Evolutionary conservation across 371 early-diverging fungal species (phyloP).

Genomic region (Syncephalastrum sp.): DNA sequence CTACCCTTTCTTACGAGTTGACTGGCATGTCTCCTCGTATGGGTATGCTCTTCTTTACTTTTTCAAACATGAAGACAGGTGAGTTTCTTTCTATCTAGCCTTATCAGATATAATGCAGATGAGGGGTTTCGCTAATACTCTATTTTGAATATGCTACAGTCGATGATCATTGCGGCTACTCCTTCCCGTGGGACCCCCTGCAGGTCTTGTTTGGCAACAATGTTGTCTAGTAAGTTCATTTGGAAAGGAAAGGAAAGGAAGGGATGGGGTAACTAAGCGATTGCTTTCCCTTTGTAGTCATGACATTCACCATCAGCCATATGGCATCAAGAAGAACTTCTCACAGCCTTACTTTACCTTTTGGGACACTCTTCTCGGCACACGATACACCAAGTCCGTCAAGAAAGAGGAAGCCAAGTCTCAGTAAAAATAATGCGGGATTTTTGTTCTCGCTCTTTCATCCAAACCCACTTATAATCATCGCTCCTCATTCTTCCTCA

Average conservation of each 20-base stretch:
- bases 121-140: background rate
- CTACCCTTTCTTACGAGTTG: constrained; percentile 61
- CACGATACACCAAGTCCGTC: constrained; percentile 11
- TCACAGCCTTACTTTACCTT: constrained; percentile 76
- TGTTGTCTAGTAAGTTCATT: constrained; percentile 60
- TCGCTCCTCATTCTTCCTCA: too few species aligned
- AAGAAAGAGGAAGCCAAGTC: constrained; percentile 1
- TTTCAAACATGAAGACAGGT: constrained; percentile 78
- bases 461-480: too few species aligned
- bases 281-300: constrained; percentile 39
- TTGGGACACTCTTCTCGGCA: constrained; percentile 60
- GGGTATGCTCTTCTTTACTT: constrained; percentile 65
- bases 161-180: constrained; percentile 82
- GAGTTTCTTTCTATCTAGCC: constrained; percentile 4
- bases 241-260: background rate
- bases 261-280: background rate
- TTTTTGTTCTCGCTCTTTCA: too few species aligned
- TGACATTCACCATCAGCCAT: constrained; percentile 68
- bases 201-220: constrained; percentile 68
- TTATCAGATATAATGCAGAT: background rate
- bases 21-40: constrained; percentile 71
- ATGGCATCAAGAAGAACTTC: constrained; percentile 67
- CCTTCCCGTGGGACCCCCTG: constrained; percentile 77
- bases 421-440: too few species aligned
- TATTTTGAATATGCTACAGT: constrained; percentile 29